A percentile compares a stretch with the other conserved stretches of the same genome.
phyloP scores from a whole-genome alignment of 2,329 filamentous ascomycete species.

The Calonectria fujianensis region DNA sequence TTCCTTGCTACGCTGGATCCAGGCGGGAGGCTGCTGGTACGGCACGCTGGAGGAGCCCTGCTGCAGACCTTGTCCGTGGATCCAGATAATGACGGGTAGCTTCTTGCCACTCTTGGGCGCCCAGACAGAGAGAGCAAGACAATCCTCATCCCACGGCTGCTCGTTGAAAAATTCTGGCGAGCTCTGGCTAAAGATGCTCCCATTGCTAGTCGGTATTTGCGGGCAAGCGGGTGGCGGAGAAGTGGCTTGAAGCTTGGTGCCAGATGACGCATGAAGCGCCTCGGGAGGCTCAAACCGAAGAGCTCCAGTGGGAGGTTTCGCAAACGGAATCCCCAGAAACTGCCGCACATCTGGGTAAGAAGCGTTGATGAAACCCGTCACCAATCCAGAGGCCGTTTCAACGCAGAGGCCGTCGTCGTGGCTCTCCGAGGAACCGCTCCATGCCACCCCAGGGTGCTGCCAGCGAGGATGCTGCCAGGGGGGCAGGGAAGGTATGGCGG shows the following conservation, averaged over 20 bases:
- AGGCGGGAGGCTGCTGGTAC: neutral
- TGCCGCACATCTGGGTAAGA: conserved; percentile 1
- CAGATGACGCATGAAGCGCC: neutral
- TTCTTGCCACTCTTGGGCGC: neutral
- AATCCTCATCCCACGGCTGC: conserved; percentile 15
- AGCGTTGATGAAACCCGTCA: conserved; percentile 14
- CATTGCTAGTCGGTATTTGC: neutral
- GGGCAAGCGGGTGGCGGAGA: conserved; percentile 3
- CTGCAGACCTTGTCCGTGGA: neutral
- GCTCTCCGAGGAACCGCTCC: neutral
- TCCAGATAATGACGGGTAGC: conserved; percentile 21
- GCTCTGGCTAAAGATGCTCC: conserved; percentile 12
- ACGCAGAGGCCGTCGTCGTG: neutral
- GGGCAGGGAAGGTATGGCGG: neutral
- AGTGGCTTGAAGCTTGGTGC: neutral
- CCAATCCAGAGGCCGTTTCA: neutral
- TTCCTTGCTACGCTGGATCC: conserved; percentile 16
- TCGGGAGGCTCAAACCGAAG: conserved; percentile 18
- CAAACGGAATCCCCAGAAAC: conserved; percentile 18
- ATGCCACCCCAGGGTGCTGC: neutral
- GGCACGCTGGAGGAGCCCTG: conserved; percentile 5
- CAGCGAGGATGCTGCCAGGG: conserved; percentile 14
- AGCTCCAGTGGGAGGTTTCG: neutral
- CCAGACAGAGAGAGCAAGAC: conserved; percentile 7
- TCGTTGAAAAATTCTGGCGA: conserved; percentile 13